Conservation (phyloP, 139 green algal genomes). For the Picochlorum sp. region DNA sequence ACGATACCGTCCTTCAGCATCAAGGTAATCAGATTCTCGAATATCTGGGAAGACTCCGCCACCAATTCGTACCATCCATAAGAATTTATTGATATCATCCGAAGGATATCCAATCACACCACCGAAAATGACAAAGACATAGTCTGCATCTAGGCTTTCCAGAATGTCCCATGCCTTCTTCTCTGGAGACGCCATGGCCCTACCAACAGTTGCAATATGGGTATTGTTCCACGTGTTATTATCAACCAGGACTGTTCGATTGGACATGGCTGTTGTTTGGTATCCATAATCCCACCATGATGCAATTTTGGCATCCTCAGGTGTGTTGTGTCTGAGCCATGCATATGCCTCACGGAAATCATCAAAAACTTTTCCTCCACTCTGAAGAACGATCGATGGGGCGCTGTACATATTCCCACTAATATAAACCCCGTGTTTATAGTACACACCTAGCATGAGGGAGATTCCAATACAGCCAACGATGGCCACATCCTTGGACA, state of each 20-base stretch:
- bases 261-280: conserved; percentile 87
- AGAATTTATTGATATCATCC: conserved; percentile 98
- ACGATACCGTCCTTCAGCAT: conserved; percentile 56
- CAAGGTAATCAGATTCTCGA: conserved; percentile 85
- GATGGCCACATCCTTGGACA: conserved; percentile 42
- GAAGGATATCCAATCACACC: conserved; percentile 73
- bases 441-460: conserved; percentile 35
- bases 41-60: conserved; percentile 81
- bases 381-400: conserved; percentile 88
- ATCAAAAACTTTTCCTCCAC: conserved; percentile 59
- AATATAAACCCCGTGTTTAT: conserved; percentile 73
- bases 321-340: conserved; percentile 83
- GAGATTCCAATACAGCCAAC: conserved; percentile 4
- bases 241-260: conserved; percentile 85
- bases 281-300: conserved; percentile 94
- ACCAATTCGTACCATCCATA: conserved; percentile 93
- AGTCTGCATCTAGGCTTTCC: conserved; percentile 79
- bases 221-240: conserved; percentile 98
- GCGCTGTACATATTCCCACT: conserved; percentile 85
- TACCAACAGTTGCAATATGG: conserved; percentile 85
- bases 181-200: conserved; percentile 71
- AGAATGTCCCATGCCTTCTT: conserved; percentile 71
- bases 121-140: conserved; percentile 95
- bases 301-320: conserved; percentile 60
- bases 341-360: conserved; percentile 81